These are phyloP conservation scores for Rhodotorula sp. DNA, from an alignment of 1,284 basidiomycete species.

Conservation along the genomic window DNA sequence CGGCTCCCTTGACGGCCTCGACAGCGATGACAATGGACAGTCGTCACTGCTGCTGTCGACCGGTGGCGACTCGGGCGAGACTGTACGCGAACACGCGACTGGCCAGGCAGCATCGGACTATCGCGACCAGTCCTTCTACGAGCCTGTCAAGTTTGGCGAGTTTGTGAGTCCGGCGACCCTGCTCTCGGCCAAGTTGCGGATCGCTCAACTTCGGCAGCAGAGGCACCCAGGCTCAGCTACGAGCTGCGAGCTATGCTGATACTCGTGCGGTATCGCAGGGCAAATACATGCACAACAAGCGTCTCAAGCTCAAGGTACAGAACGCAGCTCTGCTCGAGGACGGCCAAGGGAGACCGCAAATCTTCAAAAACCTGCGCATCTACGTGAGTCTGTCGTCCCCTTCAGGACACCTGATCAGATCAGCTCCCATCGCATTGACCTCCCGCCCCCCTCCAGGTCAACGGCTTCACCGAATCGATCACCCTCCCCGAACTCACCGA, in stretches of 20 bases:
- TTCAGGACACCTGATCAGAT: not conserved
- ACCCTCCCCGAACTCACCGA: constrained; percentile 72
- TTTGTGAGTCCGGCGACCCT: not conserved
- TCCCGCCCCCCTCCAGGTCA: constrained; percentile 60
- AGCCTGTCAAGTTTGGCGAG: constrained; percentile 20
- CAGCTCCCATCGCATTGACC: not conserved
- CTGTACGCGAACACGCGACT: not conserved
- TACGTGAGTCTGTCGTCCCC: constrained; percentile 58
- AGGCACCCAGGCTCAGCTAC: too few relatives aligned
- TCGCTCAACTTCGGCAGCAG: not conserved
- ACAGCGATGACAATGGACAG: not conserved
- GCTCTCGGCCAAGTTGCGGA: not conserved
- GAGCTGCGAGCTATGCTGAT: too few relatives aligned
- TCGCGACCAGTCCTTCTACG: not conserved
- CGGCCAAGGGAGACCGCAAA: constrained; percentile 52
- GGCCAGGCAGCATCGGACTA: not conserved
- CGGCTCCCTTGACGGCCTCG: not conserved
- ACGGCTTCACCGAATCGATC: constrained; percentile 73
- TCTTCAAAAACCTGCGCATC: constrained; percentile 72
- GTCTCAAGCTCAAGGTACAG: constrained; percentile 65
- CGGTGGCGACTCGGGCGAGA: too few relatives aligned
- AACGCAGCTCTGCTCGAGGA: constrained; percentile 35
- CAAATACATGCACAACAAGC: constrained; percentile 85
- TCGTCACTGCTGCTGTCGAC: not conserved
- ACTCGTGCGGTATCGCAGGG: constrained; percentile 48